A percentile compares a stretch with the other conserved stretches of the same genome.
phyloP scores from a whole-genome alignment of 1,139 yeast genomes.

The Sugiyamaella sp. region DNA sequence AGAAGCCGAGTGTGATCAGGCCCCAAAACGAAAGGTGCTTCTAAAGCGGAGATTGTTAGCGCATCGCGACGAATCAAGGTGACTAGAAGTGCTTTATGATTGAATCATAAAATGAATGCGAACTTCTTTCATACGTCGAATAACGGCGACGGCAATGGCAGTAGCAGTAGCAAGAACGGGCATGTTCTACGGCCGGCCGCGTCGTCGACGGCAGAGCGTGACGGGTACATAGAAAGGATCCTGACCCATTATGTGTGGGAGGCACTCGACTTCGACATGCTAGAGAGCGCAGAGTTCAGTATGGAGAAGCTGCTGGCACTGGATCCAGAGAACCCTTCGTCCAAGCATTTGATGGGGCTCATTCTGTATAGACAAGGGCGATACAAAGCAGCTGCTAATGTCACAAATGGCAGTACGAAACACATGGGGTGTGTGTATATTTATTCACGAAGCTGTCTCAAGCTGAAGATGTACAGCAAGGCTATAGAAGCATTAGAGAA shows the following conservation, averaged over 20 bases:
- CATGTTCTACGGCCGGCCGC: background rate
- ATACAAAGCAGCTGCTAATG: constrained; percentile 55
- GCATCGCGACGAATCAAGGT: too few species aligned
- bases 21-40: too few species aligned
- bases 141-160: too few species aligned
- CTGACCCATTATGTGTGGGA: constrained; percentile 52
- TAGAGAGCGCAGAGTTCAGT: constrained; percentile 76
- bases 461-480: constrained; percentile 57
- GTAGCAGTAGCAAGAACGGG: background rate
- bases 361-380: constrained; percentile 59
- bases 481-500: constrained; percentile 62
- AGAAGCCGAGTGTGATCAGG: too few species aligned
- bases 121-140: constrained; percentile 10
- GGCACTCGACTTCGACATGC: constrained; percentile 69
- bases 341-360: constrained; percentile 65
- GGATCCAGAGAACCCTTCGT: constrained; percentile 53
- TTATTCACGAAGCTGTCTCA: constrained; percentile 66
- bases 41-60: too few species aligned
- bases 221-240: constrained; percentile 20
- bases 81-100: background rate
- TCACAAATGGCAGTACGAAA: constrained; percentile 35
- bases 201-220: constrained; percentile 9
- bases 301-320: constrained; percentile 72
- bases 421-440: constrained; percentile 75
- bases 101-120: constrained; percentile 5